Evolutionary conservation across 2,329 filamentous ascomycete genomes (phyloP).

Genomic region (Talaromyces sp.): DNA sequence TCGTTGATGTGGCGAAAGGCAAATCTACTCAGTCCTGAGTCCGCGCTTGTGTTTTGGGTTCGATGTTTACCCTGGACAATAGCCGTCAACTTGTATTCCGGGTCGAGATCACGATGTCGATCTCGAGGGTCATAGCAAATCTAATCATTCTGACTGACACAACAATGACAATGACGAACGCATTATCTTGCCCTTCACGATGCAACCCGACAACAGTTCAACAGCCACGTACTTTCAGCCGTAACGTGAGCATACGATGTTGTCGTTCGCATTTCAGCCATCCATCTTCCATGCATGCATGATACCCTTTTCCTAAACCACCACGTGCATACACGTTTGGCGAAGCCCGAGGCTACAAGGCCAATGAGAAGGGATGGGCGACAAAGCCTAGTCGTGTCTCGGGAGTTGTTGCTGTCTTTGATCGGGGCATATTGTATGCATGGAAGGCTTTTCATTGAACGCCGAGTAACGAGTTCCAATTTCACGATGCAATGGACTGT

Average conservation of each 20-base stretch:
- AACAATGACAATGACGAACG: not conserved
- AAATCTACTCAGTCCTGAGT: not conserved
- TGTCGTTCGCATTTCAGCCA: not conserved
- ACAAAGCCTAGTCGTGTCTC: not conserved
- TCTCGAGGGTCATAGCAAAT: not conserved
- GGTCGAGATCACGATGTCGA: not conserved
- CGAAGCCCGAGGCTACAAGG: not conserved
- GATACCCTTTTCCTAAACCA: not conserved
- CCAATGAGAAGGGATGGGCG: not conserved
- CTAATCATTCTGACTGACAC: not conserved
- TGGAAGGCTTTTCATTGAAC: not conserved
- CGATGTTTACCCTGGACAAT: not conserved
- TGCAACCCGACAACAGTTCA: not conserved
- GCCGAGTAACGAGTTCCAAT: not conserved
- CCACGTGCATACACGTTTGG: conserved; percentile 4
- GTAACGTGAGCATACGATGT: not conserved
- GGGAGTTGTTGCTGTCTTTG: conserved; percentile 2
- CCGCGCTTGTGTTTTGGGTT: not conserved
- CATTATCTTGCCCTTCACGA: too few relatives aligned
- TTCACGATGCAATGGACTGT: not conserved
- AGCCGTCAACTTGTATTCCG: not conserved
- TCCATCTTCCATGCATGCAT: not conserved
- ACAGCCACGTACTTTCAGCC: not conserved
- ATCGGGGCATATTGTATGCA: not conserved
- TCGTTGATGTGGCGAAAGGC: not conserved